Conservation (phyloP, 495 filamentous ascomycete genomes). For the Podospora pseudocomata region DNA sequence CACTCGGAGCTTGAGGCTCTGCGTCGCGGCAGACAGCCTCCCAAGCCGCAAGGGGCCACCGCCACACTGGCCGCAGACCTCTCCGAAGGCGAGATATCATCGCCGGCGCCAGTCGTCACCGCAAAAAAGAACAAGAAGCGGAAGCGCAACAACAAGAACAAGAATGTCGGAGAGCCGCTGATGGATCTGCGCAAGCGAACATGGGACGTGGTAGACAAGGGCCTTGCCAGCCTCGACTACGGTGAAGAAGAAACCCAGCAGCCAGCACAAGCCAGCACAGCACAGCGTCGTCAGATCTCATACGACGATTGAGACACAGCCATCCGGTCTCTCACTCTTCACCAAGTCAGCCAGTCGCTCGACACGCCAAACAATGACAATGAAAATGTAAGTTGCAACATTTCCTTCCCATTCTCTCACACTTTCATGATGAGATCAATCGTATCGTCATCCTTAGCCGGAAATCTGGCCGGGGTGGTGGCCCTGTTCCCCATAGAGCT, state of each 20-base stretch:
- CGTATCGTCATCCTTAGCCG: slow-evolving; percentile 70
- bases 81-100: slow-evolving; percentile 32
- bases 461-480: slow-evolving; percentile 37
- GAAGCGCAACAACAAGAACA: slow-evolving; percentile 34
- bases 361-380: background rate
- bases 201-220: slow-evolving; percentile 54
- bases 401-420: slow-evolving; percentile 9
- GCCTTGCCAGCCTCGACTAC: slow-evolving; percentile 51
- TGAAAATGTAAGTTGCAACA: slow-evolving; percentile 16
- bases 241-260: slow-evolving; percentile 38
- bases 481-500: slow-evolving; percentile 26
- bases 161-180: slow-evolving; percentile 37
- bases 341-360: background rate
- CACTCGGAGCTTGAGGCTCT: slow-evolving; percentile 81
- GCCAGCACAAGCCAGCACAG: slow-evolving; percentile 21
- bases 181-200: slow-evolving; percentile 57
- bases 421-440: slow-evolving; percentile 54
- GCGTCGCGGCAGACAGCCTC: slow-evolving; percentile 45
- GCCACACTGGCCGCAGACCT: slow-evolving; percentile 16
- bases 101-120: slow-evolving; percentile 30
- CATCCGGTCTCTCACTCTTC: background rate
- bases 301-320: slow-evolving; percentile 45
- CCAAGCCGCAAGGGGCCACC: slow-evolving; percentile 19
- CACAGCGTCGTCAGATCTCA: slow-evolving; percentile 45
- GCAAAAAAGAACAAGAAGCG: slow-evolving; percentile 33